These are phyloP conservation scores for Hondaea fermentalgiana DNA, from an alignment of 108 stramenopile species.

Conservation along the genomic window DNA sequence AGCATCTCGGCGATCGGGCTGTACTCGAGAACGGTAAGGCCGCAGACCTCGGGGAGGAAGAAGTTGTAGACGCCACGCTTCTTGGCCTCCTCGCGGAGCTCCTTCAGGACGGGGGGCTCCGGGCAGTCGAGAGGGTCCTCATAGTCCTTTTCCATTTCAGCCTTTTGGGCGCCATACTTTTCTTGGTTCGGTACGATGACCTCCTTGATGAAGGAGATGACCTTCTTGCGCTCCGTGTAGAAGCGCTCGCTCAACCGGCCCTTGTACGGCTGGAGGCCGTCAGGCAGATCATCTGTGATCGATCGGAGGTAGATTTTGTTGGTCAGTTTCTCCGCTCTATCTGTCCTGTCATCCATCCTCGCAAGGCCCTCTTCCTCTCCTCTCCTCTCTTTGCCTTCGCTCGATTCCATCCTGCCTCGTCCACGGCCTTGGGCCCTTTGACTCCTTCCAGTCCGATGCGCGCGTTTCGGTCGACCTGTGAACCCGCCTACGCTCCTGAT, in stretches of 20 bases:
- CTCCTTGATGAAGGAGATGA: background rate
- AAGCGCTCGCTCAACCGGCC: background rate
- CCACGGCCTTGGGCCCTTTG: no score
- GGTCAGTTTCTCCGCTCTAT: no score
- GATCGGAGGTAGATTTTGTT: no score
- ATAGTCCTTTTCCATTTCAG: background rate
- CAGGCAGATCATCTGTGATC: background rate
- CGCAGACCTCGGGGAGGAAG: slow-evolving; percentile 20
- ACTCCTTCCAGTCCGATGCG: no score
- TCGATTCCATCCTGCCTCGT: no score
- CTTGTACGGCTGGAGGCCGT: slow-evolving; percentile 14
- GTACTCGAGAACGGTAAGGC: slow-evolving; percentile 41
- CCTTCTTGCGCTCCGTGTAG: background rate
- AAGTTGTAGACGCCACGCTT: slow-evolving; percentile 17
- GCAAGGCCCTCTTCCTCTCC: no score
- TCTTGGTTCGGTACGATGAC: slow-evolving; percentile 7
- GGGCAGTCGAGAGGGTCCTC: background rate
- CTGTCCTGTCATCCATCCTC: no score
- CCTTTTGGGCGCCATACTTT: background rate
- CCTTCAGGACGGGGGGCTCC: background rate
- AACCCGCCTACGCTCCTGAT: no score
- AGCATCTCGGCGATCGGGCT: slow-evolving; percentile 32
- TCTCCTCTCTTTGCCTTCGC: no score
- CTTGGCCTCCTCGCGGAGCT: slow-evolving; percentile 3
- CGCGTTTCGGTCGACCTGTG: no score